A percentile compares a stretch with the other conserved stretches of the same genome.
These are phyloP conservation scores for Ailanthus altissimus DNA, from an alignment of 345 rosid genomes.

Conservation along the genomic window DNA sequence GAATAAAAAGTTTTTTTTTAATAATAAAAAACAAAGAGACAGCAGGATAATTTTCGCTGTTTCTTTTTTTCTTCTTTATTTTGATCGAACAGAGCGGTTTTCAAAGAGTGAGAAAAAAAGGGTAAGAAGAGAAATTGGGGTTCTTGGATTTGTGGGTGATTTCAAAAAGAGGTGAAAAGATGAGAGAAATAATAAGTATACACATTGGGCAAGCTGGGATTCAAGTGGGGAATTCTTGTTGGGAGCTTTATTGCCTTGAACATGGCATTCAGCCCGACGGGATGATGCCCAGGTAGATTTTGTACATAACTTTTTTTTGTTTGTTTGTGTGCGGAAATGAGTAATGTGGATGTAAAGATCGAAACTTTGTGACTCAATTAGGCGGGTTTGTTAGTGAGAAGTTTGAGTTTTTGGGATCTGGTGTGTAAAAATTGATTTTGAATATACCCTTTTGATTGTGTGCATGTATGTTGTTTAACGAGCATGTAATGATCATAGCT, in stretches of 20 bases:
- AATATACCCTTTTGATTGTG: not conserved
- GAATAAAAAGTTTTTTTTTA: too few species aligned
- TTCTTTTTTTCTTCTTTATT: too few species aligned
- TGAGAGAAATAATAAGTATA: conserved; percentile 66
- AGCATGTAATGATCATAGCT: not conserved
- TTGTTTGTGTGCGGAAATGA: not conserved
- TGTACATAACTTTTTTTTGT: not conserved
- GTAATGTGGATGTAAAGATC: not conserved
- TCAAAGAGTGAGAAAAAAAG: too few species aligned
- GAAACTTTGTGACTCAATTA: too few species aligned
- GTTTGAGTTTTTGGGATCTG: not conserved
- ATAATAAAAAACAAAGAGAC: not conserved
- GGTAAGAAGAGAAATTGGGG: conserved; percentile 17
- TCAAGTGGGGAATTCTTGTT: conserved; percentile 61
- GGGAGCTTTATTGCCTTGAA: conserved; percentile 66
- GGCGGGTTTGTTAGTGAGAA: too few species aligned
- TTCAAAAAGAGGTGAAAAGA: conserved; percentile 22
- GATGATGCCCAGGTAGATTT: conserved; percentile 55
- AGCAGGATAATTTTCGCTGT: not conserved
- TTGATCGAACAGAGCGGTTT: not conserved
- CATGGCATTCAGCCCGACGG: conserved; percentile 69
- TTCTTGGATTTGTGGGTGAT: conserved; percentile 5
- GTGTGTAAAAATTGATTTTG: not conserved
- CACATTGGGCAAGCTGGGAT: conserved; percentile 72
- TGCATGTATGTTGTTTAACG: not conserved